Base-by-base conservation (phyloP, 106 monocot species). In the Dendrobium huoshanense region DNA sequence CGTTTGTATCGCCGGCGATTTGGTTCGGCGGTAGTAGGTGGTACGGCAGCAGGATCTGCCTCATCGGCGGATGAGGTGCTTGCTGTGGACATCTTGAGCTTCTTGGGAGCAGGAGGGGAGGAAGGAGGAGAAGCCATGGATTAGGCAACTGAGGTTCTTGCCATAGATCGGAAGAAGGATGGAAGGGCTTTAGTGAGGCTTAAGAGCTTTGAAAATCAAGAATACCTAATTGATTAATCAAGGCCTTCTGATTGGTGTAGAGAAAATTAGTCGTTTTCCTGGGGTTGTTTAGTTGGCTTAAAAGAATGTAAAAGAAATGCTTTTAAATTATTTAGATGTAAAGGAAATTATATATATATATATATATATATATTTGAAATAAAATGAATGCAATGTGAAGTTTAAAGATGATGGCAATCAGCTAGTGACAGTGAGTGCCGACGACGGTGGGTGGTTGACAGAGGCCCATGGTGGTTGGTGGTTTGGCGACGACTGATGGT, bases 1-100 rank as follows among this genome's bases (percentile, higher is more conserved):
- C 95, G 95, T 77, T 95, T 95, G 90, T 90, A 91, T 4, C 93
- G 86, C 25, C 75, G 83, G 13, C 51, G 80, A 22, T 27, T 67
- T 41, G 55, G 43, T 10, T 37, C 41, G 55, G 83, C 9, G 37
- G 4, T 67, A 20, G 75, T 42, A 55, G 56, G 25, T n/a, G 73
- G 41, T 75, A 61, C 37, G 16, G 75, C 47, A 58, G 72, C 51
- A 61, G 82, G 4, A 9, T 79, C 44, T 19, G n/a, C 41, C 73
- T 78, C 78, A 16, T 83, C 87, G 75, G 75, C 47, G 20, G 79
- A 86, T 42, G 70, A 76, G 45, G 77, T 37, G 54, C 77, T 45
- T 47, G 80, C 47, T 75, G 79, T 67, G 72, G 85, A 88, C 88
- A 92, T 90, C 65, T 90, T 95, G 40, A 78, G 90, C 75, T 84